A percentile compares a stretch with the other conserved stretches of the same genome.
Evolutionary conservation across 75 land plant genomes (phyloP).

Genomic region (Gnetum montanum): DNA sequence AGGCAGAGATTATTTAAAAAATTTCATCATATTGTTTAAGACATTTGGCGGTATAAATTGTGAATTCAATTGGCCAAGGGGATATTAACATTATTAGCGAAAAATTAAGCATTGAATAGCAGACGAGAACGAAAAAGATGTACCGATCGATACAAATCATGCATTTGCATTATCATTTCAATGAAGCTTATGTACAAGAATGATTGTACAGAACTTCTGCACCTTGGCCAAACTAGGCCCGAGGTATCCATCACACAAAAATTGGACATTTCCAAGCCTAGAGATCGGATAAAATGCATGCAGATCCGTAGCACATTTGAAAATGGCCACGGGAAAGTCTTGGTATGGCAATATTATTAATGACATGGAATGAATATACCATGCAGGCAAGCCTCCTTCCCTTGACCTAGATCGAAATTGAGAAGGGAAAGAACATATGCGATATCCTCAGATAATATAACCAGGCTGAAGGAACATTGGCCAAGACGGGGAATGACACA

Average conservation of each 20-base stretch:
- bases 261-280: neutral
- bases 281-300: conserved; percentile 3
- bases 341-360: conserved; percentile 7
- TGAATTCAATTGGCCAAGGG: too few species aligned
- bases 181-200: conserved; percentile 6
- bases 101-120: too few species aligned
- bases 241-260: conserved; percentile 7
- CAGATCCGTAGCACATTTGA: conserved; percentile 4
- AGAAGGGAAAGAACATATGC: neutral
- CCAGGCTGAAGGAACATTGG: conserved; percentile 2
- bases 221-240: conserved; percentile 7
- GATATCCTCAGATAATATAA: neutral
- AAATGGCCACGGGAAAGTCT: neutral
- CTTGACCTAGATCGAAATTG: neutral
- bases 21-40: too few species aligned
- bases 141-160: too few species aligned
- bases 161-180: too few species aligned
- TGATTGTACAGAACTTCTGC: conserved; percentile 2
- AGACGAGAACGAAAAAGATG: too few species aligned
- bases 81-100: too few species aligned
- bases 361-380: conserved; percentile 7
- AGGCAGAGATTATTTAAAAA: too few species aligned
- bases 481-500: neutral
- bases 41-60: too few species aligned
- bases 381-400: conserved; percentile 2